Base-by-base conservation (phyloP, 805 yeast species). In the Candida xyloterini region DNA sequence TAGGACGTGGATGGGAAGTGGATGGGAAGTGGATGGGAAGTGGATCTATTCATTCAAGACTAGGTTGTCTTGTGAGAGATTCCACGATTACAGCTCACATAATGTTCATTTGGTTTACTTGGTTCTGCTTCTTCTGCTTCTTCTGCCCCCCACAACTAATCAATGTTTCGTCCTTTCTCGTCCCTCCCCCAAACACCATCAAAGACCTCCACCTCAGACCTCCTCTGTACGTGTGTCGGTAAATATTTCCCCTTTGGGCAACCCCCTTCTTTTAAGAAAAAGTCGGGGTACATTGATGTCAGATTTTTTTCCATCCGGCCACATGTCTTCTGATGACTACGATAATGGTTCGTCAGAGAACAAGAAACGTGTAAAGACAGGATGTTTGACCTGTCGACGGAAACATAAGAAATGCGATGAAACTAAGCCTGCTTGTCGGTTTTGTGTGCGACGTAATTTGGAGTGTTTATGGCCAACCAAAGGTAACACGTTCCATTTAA, bases 361-460 rank as follows among this genome's bases (percentile, higher is more conserved):
- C 11, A 27, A 26, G 15, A 37, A 33, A 16, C 44, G 54, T 15
- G 56, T 50, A 6, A 51, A 56, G 29, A 57, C 59, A 2, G 78
- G 78, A 11, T 73, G 78, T 55, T 56, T 71, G 33, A 73, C 77
- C 10, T 73, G 78, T 50, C 66, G 78, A 20, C 73, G 70, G 43
- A 62, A 74, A 37, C 77, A 73, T 51, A 70, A 71, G 65, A 73
- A 73, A 50, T 73, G 78, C 53, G 78, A 73, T 52, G 78, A 73
- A 50, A 70, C 67, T 40, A 47, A 48, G 28, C 79, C 79, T 2
- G 68, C 67, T 16, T 73, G 79, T 52, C 50, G 57, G 11, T 65
- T 65, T 32, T 73, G 78, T 44, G 22, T 46, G 15, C 46, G 49
- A 11, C 63, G 67, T 35, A 37, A 49, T 30, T 24, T 65, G 53